Base-by-base conservation (phyloP, 2,329 filamentous ascomycete genomes). In the Zymoseptoria crescenta region DNA sequence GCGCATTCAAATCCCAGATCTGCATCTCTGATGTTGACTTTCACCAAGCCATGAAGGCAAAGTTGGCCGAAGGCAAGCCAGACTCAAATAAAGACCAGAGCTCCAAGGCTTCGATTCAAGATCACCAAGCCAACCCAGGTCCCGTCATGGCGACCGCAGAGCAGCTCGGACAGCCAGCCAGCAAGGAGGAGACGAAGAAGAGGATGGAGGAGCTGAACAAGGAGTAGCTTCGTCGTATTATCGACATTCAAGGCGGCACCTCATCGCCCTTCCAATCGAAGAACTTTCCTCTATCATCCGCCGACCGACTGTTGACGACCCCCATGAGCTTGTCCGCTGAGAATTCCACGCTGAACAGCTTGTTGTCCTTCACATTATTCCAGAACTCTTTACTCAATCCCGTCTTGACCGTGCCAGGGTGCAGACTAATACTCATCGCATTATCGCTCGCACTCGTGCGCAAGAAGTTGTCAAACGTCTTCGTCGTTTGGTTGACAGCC, bases 361-460 rank as follows among this genome's bases (percentile, higher is more conserved):
- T 85, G 65, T 81, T 78, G 52, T 78, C 74, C 67, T 78, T 78
- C 49, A 87, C 84, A 49, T 79, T 83, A 0, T 69, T 77, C 89
- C 88, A 93, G 69, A 89, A 94, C 50, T 85, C 84, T 67, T 78
- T 80, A 63, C 85, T 90, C 62, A 95, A 75, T 8, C 81, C 85
- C 55, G 89, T 94, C 76, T 81, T 85, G 54, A 94, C 89, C 1
- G 89, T 94, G 2, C 90, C 89, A 1, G 90, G 90, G 73, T 94
- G 90, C 68, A 94, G 80, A 8, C 81, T 82, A 9, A 95, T 75
- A 1, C 84, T 84, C 64, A 91, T 77, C 0, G 87, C 88, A 55
- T 82, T 84, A 0, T 82, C 80, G 0, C 80, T 84, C 59, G 81
- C 80, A 49, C 80, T 78, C 3, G 80, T 76, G 41, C 74, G 73